Percentiles rank a stretch among this genome's conserved stretches.
phyloP scores from a whole-genome alignment of 2,329 filamentous ascomycete species.

The Cladosporium sp. region DNA sequence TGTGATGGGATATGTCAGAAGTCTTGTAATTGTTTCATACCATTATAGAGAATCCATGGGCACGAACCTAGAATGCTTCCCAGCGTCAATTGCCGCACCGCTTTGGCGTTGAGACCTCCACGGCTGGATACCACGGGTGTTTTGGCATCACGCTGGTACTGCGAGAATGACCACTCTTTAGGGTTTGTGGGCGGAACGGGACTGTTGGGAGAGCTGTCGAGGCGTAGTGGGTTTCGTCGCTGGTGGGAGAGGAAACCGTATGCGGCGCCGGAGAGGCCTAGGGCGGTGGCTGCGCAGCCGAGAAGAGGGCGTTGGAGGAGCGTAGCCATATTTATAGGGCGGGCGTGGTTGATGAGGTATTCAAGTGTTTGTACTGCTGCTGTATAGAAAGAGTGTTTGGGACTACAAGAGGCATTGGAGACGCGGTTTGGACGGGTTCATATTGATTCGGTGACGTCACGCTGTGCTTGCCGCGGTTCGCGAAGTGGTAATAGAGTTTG shows the following conservation, averaged over 20 bases:
- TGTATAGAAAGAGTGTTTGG: too few relatives aligned
- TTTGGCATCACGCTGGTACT: slow-evolving; percentile 36
- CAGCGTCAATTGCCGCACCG: slow-evolving; percentile 41
- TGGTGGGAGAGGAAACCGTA: slow-evolving; percentile 25
- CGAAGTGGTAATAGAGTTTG: too few relatives aligned
- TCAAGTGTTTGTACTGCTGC: too few relatives aligned
- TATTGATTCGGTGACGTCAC: too few relatives aligned
- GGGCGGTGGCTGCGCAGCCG: slow-evolving; percentile 23
- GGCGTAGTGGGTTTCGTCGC: slow-evolving; percentile 28
- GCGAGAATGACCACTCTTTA: slow-evolving; percentile 36
- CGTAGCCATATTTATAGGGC: slow-evolving; percentile 32
- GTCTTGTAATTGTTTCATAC: too few relatives aligned
- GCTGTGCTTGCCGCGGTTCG: too few relatives aligned
- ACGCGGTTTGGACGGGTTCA: too few relatives aligned
- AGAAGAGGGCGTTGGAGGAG: slow-evolving; percentile 37
- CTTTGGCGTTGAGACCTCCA: slow-evolving; percentile 37
- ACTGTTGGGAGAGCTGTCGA: slow-evolving; percentile 32
- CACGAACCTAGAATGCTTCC: slow-evolving; percentile 42
- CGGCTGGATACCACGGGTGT: slow-evolving; percentile 34
- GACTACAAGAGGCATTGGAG: too few relatives aligned
- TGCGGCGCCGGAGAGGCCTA: slow-evolving; percentile 22
- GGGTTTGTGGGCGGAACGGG: slow-evolving; percentile 8
- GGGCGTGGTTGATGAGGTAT: too few relatives aligned
- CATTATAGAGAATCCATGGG: not conserved
- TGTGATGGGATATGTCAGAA: slow-evolving; percentile 25